phyloP scores from a whole-genome alignment of 2,329 filamentous ascomycete genomes.

The Phaeosphaeria sp. region DNA sequence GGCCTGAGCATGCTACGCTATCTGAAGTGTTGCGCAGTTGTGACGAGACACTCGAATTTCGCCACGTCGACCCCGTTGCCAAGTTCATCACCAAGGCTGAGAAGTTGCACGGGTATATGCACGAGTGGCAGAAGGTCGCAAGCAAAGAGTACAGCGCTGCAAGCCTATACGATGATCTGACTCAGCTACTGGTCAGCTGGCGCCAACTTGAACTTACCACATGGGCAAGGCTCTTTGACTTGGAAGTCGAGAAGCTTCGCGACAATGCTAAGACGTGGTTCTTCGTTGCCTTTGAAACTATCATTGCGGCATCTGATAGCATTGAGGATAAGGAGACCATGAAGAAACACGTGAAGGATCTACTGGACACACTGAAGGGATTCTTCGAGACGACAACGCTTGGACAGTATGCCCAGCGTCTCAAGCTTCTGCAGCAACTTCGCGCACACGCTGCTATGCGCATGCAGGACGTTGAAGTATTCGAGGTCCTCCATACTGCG shows the following conservation, averaged over 20 bases:
- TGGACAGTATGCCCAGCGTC: slow-evolving; percentile 78
- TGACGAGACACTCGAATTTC: slow-evolving; percentile 75
- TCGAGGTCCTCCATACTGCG: slow-evolving; percentile 67
- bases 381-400: slow-evolving; percentile 82
- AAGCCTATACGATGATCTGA: slow-evolving; percentile 76
- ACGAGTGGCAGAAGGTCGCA: slow-evolving; percentile 95
- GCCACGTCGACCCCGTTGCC: slow-evolving; percentile 82
- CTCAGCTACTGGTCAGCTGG: slow-evolving; percentile 84
- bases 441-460: slow-evolving; percentile 71
- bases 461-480: slow-evolving; percentile 55
- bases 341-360: slow-evolving; percentile 67
- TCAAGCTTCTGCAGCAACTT: slow-evolving; percentile 70
- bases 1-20: slow-evolving; percentile 79
- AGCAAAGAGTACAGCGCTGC: slow-evolving; percentile 77
- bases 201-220: slow-evolving; percentile 88
- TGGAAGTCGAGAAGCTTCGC: slow-evolving; percentile 77
- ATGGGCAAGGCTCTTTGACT: slow-evolving; percentile 87
- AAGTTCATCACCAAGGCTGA: slow-evolving; percentile 87
- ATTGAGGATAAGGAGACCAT: slow-evolving; percentile 67
- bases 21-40: slow-evolving; percentile 79
- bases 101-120: slow-evolving; percentile 81
- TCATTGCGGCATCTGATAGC: slow-evolving; percentile 76
- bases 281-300: slow-evolving; percentile 92
- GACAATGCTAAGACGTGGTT: slow-evolving; percentile 90
- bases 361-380: slow-evolving; percentile 77